Conservation (phyloP, 495 filamentous ascomycete genomes). For the Hyaloscypha variabilis region DNA sequence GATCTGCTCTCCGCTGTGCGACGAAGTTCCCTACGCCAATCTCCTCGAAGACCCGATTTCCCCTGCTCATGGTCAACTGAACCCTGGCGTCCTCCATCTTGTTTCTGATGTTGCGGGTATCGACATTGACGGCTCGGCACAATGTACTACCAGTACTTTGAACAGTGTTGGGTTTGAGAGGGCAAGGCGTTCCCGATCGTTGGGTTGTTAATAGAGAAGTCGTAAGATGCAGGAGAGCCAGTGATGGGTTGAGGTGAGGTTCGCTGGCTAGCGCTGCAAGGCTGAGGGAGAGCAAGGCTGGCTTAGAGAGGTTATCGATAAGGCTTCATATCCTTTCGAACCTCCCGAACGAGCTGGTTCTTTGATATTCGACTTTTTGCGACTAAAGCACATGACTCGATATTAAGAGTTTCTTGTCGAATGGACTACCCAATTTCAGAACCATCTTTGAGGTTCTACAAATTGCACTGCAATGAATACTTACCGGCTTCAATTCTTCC, state of each 20-base stretch:
- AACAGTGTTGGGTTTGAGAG: background rate
- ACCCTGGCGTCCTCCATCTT: background rate
- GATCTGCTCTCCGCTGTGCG: slow-evolving; percentile 5
- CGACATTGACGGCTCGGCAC: background rate
- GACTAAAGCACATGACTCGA: too few species aligned
- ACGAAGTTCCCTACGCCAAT: slow-evolving; percentile 10
- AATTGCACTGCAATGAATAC: too few species aligned
- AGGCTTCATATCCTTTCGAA: background rate
- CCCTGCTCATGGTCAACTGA: background rate
- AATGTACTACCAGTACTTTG: background rate
- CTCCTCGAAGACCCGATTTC: background rate
- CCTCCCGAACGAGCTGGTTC: background rate
- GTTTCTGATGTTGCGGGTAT: background rate
- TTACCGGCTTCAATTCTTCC: too few species aligned
- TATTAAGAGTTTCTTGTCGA: too few species aligned
- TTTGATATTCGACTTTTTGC: too few species aligned
- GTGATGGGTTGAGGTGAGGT: background rate
- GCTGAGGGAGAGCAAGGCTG: background rate
- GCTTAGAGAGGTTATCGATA: background rate
- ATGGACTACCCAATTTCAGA: too few species aligned
- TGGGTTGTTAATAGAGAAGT: background rate
- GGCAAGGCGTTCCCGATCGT: background rate
- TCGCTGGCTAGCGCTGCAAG: background rate
- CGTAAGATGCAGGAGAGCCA: background rate
- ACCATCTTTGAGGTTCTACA: too few species aligned